Evolutionary conservation across 345 rosid genomes (phyloP).

Genomic region (Euphorbia tirucalli): DNA sequence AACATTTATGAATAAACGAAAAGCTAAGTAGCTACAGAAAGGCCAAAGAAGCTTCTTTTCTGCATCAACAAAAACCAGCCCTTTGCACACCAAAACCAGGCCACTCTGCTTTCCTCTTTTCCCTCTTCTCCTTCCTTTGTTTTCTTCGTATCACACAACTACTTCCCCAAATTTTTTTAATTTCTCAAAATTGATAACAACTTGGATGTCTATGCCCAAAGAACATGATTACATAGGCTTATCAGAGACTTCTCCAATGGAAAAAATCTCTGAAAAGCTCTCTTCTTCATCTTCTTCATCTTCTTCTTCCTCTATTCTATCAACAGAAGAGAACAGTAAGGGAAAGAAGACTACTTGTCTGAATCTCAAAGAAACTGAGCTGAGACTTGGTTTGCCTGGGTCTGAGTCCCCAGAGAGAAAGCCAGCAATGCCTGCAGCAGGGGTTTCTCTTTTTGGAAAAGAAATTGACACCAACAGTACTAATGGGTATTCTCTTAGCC

Average conservation of each 20-base stretch:
- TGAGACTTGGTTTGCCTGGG: constrained; percentile 71
- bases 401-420: constrained; percentile 54
- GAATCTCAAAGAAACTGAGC: constrained; percentile 60
- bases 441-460: constrained; percentile 54
- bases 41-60: constrained; percentile 52
- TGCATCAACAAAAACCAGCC: constrained; percentile 36
- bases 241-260: constrained; percentile 44
- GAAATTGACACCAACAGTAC: constrained; percentile 35
- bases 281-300: constrained; percentile 41
- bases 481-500: constrained; percentile 29
- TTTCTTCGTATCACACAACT: not conserved
- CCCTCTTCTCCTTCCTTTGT: not conserved
- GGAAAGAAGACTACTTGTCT: constrained; percentile 25
- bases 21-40: constrained; percentile 30
- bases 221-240: constrained; percentile 78
- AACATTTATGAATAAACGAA: too few species aligned
- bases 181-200: not conserved
- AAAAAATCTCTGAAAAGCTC: constrained; percentile 37
- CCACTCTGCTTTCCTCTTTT: constrained; percentile 3
- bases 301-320: constrained; percentile 29
- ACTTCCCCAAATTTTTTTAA: not conserved
- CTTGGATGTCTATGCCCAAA: constrained; percentile 44
- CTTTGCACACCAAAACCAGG: constrained; percentile 7
- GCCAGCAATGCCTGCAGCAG: constrained; percentile 24
- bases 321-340: constrained; percentile 26